Conservation (phyloP, 257 asterid species). For the Ocimum tenuiflorum region DNA sequence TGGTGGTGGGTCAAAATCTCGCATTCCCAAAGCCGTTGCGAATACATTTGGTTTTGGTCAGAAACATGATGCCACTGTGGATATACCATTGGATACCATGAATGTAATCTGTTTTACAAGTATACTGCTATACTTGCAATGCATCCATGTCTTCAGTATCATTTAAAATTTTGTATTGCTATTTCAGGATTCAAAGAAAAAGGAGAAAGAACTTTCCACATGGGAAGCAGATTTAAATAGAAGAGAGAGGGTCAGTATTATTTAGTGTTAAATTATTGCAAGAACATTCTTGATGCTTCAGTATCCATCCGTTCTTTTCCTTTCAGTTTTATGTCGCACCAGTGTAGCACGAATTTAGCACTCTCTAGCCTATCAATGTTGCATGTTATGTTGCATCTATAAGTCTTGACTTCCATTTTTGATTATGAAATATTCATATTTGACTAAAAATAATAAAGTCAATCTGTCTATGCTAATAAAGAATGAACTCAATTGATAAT, state of each 20-base stretch:
- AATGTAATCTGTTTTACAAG: constrained; percentile 41
- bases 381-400: no score
- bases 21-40: constrained; percentile 69
- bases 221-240: constrained; percentile 88
- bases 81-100: constrained; percentile 78
- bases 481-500: neutral
- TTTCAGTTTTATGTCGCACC: neutral
- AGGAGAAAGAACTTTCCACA: constrained; percentile 64
- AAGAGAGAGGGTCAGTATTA: constrained; percentile 72
- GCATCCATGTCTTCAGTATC: constrained; percentile 12
- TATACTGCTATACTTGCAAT: no score
- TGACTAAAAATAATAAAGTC: neutral
- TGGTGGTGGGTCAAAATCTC: constrained; percentile 68
- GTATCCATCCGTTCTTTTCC: neutral
- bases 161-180: constrained; percentile 14
- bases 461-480: constrained; percentile 4
- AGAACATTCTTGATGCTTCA: neutral
- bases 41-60: constrained; percentile 88
- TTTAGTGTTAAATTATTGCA: neutral
- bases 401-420: neutral
- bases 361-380: neutral
- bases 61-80: constrained; percentile 92
- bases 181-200: constrained; percentile 64
- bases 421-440: neutral
- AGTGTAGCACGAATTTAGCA: neutral